Evolutionary conservation across 768 basidiomycete genomes (phyloP), one percentile per base, ranked within the genome.

Genomic region (Termitomyces sp.): DNA sequence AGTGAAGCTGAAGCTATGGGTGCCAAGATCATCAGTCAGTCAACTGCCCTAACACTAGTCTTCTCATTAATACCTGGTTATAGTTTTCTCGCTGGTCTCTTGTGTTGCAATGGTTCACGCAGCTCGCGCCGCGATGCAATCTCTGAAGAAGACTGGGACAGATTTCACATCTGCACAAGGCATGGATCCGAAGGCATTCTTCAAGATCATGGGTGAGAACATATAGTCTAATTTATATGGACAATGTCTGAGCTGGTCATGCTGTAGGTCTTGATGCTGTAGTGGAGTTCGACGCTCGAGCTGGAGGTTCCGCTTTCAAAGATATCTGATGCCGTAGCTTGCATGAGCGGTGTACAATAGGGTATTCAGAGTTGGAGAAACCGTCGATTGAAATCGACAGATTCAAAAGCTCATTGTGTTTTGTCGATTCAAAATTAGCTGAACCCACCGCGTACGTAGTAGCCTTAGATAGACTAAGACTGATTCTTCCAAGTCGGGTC

Each of bases 141-240:
- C 85, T 0, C 73, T 91, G 48, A 89, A 87, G 76, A 88, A 88
- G 76, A 90, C 88, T 3, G 89, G 89, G 8, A 91, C 89, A 5
- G 89, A 91, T 69, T 89, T 86, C 69, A 60, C 70, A 20, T 74
- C 78, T 20, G 77, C 80, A 14, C 75, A 78, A 64, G 86, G 89
- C 25, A 89, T 91, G 89, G 87, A 89, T 65, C 89, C 89, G 8
- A 87, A 86, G 68, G 79, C 82, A 48, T 91, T 91, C 79, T 91
- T 91, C 71, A 82, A 87, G 68, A 85, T 89, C 56, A 87, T 90
- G 87, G 87, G 86, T 86, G 70, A 50, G 80, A 42, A 67, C 34
- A 12, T 38, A 2, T 25, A 45, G 57, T 34, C 47, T 6, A 4
- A 50, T 20, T 14, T 37, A 20, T 17, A 43, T 6, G 15, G 15